Evolutionary conservation across 129 eudicot genomes (phyloP), one percentile per base, ranked within the genome.

Genomic region (Saposhnikovia divaricata): DNA sequence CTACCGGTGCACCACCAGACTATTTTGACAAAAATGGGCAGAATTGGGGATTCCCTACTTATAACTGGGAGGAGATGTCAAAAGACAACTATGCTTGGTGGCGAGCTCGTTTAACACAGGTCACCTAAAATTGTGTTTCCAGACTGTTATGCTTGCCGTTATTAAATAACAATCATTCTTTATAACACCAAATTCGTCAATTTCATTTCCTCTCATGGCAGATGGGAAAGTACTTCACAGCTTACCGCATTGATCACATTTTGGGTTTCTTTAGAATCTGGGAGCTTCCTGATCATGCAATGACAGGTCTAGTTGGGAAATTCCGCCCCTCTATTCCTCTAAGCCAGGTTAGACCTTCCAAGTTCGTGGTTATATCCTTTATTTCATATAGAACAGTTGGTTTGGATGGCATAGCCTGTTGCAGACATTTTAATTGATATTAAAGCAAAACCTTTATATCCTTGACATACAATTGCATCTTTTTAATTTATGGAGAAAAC

Each of bases 1-100:
- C 99, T 19, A 96, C 99, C 2, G 99, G 99, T 76, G 99, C 99
- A 79, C 99, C 99, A 57, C 99, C 99, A 2, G 99, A 96, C 82
- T 96, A 96, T 84, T 96, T 96, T 74, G 99, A 96, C 84, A 96
- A 96, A 90, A 96, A 96, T 65, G 99, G 99, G 47, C 99, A 96
- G 70, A 96, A 96, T 85, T 96, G 99, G 99, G 99, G 99, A 13
- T 96, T 96, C 75, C 99, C 99, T 10, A 96, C 98, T 78, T 96
- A 96, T 80, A 96, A 96, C 78, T 96, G 99, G 99, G 99, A 92
- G 83, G 99, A 96, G 81, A 96, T 96, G 99, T 96, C 99, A 34
- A 96, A 96, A 82, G 99, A 96, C 80, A 96, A 96, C 85, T 96
- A 96, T 88, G 99, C 82, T 74, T 96, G 99, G 99, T 96, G 99